phyloP scores from a whole-genome alignment of 1,139 yeast species.

The Fermentozyma sake region DNA sequence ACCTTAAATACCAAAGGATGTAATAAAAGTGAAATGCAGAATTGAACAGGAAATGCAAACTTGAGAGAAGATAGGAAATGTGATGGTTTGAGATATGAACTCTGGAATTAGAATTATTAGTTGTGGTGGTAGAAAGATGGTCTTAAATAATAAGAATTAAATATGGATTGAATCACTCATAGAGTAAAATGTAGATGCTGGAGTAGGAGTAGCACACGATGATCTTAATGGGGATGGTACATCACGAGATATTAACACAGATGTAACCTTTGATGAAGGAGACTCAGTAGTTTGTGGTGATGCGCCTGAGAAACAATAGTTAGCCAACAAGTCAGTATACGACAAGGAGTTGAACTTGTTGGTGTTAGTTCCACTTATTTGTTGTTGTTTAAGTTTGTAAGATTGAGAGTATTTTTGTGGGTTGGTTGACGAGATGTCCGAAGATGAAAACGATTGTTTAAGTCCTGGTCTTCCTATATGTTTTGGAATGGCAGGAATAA shows the following conservation, averaged over 20 bases:
- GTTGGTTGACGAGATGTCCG: slow-evolving; percentile 18
- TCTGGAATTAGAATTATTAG: not conserved
- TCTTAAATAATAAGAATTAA: slow-evolving; percentile 10
- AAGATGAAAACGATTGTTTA: slow-evolving; percentile 21
- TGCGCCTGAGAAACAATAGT: slow-evolving; percentile 32
- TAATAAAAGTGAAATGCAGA: slow-evolving; percentile 7
- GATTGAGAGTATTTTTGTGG: slow-evolving; percentile 17
- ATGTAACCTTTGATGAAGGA: slow-evolving; percentile 3
- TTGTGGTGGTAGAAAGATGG: not conserved
- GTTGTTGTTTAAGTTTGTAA: slow-evolving; percentile 14
- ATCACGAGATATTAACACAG: too few species aligned
- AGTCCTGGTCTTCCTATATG: slow-evolving; percentile 26
- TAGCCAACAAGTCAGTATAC: slow-evolving; percentile 28
- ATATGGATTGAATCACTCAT: slow-evolving; percentile 31
- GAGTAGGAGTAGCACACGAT: slow-evolving; percentile 11
- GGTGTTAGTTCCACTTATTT: slow-evolving; percentile 1
- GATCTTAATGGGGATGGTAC: slow-evolving; percentile 7
- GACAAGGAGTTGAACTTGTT: slow-evolving; percentile 19
- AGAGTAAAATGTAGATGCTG: slow-evolving; percentile 28
- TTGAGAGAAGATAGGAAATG: not conserved
- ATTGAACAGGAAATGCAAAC: slow-evolving; percentile 2
- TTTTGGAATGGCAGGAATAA: not conserved
- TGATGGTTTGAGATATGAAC: not conserved
- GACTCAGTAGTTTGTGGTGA: slow-evolving; percentile 5
- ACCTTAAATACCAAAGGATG: too few species aligned